Evolutionary conservation across 441 rosid genomes (phyloP).

Genomic region (Pelargonium fulgidum): DNA sequence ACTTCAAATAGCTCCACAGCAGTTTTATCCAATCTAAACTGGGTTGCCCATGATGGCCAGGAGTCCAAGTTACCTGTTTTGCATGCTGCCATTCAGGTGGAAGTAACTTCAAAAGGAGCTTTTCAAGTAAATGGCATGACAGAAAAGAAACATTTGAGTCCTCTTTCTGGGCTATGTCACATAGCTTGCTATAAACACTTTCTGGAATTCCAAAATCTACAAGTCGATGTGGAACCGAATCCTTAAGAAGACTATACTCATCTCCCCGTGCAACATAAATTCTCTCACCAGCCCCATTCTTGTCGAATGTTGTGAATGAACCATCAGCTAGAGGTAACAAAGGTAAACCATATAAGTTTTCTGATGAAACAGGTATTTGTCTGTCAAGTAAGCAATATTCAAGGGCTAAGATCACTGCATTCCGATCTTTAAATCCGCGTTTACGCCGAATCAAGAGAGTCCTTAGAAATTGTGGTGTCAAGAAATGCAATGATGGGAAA

Average conservation of each 20-base stretch:
- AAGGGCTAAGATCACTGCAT: constrained; percentile 64
- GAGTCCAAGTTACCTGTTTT: constrained; percentile 70
- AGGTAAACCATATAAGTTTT: constrained; percentile 67
- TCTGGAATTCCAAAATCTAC: constrained; percentile 65
- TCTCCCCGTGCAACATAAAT: constrained; percentile 64
- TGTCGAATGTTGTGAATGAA: constrained; percentile 69
- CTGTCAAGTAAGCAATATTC: constrained; percentile 93
- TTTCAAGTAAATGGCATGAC: constrained; percentile 83
- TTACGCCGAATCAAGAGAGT: constrained; percentile 65
- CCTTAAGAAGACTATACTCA: constrained; percentile 80
- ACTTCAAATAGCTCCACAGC: constrained; percentile 79
- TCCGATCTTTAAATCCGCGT: constrained; percentile 62
- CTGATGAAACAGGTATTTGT: constrained; percentile 40
- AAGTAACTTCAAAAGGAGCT: constrained; percentile 73
- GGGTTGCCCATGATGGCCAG: constrained; percentile 78
- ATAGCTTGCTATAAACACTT: constrained; percentile 57
- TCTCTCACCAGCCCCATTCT: constrained; percentile 73
- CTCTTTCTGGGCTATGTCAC: constrained; percentile 65
- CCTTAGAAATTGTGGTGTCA: constrained; percentile 76
- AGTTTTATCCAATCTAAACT: constrained; percentile 73
- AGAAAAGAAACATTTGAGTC: constrained; percentile 72
- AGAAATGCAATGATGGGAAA: constrained; percentile 69
- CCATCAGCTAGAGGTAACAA: constrained; percentile 89
- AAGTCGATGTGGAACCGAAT: constrained; percentile 74
- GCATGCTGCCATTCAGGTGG: constrained; percentile 89